Evolutionary conservation across 768 basidiomycete species (phyloP).

Genomic region (Auriscalpium orientale): DNA sequence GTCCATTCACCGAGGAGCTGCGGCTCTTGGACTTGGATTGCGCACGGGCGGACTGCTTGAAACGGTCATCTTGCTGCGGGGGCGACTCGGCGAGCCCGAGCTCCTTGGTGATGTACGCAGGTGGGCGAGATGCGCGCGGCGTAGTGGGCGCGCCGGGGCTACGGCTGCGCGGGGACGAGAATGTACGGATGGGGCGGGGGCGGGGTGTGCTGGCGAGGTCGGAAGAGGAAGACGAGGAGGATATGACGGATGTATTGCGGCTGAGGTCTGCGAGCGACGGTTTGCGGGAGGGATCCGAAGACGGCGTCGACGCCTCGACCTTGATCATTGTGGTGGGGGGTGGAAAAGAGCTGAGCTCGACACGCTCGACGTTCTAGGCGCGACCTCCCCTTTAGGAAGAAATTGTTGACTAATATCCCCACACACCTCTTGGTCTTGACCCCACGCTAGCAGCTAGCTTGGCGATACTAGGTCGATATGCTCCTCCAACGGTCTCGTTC

Average conservation of each 20-base stretch:
- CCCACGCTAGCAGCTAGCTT: too few relatives aligned
- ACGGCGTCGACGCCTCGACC: slow-evolving; percentile 25
- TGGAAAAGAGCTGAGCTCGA: neutral
- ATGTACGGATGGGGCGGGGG: slow-evolving; percentile 51
- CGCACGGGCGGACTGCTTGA: slow-evolving; percentile 21
- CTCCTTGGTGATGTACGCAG: slow-evolving; percentile 53
- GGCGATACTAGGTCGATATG: too few relatives aligned
- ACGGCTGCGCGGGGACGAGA: slow-evolving; percentile 53
- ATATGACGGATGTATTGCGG: slow-evolving; percentile 73
- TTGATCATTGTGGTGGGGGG: slow-evolving; percentile 26
- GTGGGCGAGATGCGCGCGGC: slow-evolving; percentile 32
- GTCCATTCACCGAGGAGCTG: slow-evolving; percentile 39
- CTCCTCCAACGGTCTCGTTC: too few relatives aligned
- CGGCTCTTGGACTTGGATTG: slow-evolving; percentile 31
- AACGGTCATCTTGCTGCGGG: slow-evolving; percentile 4
- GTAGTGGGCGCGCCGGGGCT: slow-evolving; percentile 40
- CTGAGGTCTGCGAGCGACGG: slow-evolving; percentile 56
- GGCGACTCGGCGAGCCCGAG: slow-evolving; percentile 34
- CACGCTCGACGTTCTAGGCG: too few relatives aligned
- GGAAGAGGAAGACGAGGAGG: slow-evolving; percentile 44
- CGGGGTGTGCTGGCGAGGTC: slow-evolving; percentile 28
- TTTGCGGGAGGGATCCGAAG: slow-evolving; percentile 23
- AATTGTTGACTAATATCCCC: too few relatives aligned
- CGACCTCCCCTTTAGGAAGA: too few relatives aligned
- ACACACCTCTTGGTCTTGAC: too few relatives aligned